Conservation (phyloP, 306 rosid genomes). For the Vigna reflexopilosa region DNA sequence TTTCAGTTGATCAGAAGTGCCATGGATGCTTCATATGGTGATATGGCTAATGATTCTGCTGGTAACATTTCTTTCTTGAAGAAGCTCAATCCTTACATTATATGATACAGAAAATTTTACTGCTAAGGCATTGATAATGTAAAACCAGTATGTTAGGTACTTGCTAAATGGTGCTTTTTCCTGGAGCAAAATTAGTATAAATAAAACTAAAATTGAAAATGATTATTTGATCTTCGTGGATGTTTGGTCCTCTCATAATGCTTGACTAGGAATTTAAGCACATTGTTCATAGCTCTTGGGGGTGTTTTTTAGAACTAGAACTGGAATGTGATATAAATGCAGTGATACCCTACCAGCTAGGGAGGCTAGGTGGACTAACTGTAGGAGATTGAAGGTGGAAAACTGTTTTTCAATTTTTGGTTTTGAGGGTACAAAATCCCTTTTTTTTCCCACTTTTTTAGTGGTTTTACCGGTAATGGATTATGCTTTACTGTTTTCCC, state of each 20-base stretch:
- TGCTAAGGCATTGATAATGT: conserved; percentile 13
- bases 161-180: background rate
- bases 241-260: conserved; percentile 9
- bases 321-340: conserved; percentile 6
- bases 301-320: conserved; percentile 18
- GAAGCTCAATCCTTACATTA: conserved; percentile 7
- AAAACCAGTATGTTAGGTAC: conserved; percentile 12
- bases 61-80: conserved; percentile 58
- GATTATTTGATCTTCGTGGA: background rate
- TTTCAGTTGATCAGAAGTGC: conserved; percentile 64
- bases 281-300: conserved; percentile 8
- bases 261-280: no score
- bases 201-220: conserved; percentile 27
- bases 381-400: conserved; percentile 20
- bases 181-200: conserved; percentile 12
- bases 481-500: conserved; percentile 2
- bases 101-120: conserved; percentile 12
- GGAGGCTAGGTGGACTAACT: conserved; percentile 25
- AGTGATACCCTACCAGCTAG: conserved; percentile 13
- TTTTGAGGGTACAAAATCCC: background rate
- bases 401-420: background rate
- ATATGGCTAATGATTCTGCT: conserved; percentile 66
- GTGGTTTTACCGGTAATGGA: conserved; percentile 14
- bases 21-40: conserved; percentile 86
- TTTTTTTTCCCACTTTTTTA: conserved; percentile 6